phyloP scores from a whole-genome alignment of 768 basidiomycete genomes.

The Mycena chlorophos region DNA sequence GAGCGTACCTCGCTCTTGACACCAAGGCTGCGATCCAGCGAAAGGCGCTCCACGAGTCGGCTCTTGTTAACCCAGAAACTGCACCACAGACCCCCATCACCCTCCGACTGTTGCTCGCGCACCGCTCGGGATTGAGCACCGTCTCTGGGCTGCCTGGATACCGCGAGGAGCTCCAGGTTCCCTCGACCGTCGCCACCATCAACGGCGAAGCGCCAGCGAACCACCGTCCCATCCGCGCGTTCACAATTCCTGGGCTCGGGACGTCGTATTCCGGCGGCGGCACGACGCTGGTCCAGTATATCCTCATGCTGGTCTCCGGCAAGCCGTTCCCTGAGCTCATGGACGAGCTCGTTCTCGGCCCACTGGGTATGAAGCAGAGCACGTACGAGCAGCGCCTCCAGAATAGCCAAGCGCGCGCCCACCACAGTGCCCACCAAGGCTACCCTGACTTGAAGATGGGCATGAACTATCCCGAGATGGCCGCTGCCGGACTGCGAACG shows the following conservation, averaged over 20 bases:
- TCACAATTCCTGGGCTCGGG: slow-evolving; percentile 12
- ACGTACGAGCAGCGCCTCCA: slow-evolving; percentile 6
- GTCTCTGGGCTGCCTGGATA: slow-evolving; percentile 7
- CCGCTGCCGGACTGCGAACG: slow-evolving; percentile 11
- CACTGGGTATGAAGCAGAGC: slow-evolving; percentile 8
- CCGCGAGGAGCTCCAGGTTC: not conserved
- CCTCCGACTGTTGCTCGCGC: slow-evolving; percentile 11
- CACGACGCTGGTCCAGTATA: slow-evolving; percentile 10
- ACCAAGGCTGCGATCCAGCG: not conserved
- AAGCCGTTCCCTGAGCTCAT: slow-evolving; percentile 12
- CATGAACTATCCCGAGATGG: slow-evolving; percentile 12
- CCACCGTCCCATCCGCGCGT: slow-evolving; percentile 13
- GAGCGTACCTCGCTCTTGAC: slow-evolving; percentile 11
- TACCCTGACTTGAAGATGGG: slow-evolving; percentile 3
- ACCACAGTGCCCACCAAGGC: slow-evolving; percentile 7
- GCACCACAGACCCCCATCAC: slow-evolving; percentile 10
- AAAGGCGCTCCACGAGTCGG: not conserved
- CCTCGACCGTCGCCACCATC: not conserved
- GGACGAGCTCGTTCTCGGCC: slow-evolving; percentile 13
- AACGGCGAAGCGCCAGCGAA: slow-evolving; percentile 5
- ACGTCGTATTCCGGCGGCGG: slow-evolving; percentile 13
- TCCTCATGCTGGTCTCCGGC: slow-evolving; percentile 12
- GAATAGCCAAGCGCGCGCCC: not conserved
- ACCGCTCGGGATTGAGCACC: slow-evolving; percentile 12
- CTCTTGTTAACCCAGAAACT: slow-evolving; percentile 6